Evolutionary conservation across 2,329 filamentous ascomycete genomes (phyloP), one percentile per base, ranked within the genome.

Genomic region (Neospermospora avenae): DNA sequence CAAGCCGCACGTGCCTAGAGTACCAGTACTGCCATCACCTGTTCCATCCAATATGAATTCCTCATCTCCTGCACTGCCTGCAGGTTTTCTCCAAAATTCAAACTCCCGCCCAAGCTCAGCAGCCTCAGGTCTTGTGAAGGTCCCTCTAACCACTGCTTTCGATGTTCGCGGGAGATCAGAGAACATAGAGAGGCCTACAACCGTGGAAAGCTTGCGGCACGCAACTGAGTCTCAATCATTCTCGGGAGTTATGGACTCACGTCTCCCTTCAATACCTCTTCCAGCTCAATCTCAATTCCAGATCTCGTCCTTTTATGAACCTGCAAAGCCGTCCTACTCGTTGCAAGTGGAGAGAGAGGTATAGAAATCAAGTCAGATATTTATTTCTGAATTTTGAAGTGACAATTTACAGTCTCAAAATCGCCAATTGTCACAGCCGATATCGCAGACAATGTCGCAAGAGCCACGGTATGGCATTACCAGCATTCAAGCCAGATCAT

Each of bases 341-440:
- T 49, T 34, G 13, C 44, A 39, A n/a, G 13, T 20, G 22, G 55
- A 57, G 14, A 34, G 22, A 28, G 55, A 57, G 42, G 55, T 57
- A 49, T 16, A 28, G 8, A 22, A 7, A 31, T 4, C 7, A 11
- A 8, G 7, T 39, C 13, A 1, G 54, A 14, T 16, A n/a, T 18
- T 6, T 1, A 18, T 20, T 8, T 20, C 5, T 42, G 11, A 24
- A 28, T 14, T 22, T n/a, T 16, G 0, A 48, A 16, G 28, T 41
- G 20, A 57, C 42, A 10, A 3, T 57, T 7, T 3, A 16, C 37
- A 56, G 44, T 28, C 20, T 28, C 22, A 49, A 3, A 39, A 7
- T 28, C 34, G 44, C 2, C 42, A 34, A 18, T 16, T 20, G 7
- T 41, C 55, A 25, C 55, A 57, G 22, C 44, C 31, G 10, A 3